These are phyloP conservation scores for Trichoderma sp. DNA, from an alignment of 2,329 filamentous ascomycete species.

Conservation along the genomic window DNA sequence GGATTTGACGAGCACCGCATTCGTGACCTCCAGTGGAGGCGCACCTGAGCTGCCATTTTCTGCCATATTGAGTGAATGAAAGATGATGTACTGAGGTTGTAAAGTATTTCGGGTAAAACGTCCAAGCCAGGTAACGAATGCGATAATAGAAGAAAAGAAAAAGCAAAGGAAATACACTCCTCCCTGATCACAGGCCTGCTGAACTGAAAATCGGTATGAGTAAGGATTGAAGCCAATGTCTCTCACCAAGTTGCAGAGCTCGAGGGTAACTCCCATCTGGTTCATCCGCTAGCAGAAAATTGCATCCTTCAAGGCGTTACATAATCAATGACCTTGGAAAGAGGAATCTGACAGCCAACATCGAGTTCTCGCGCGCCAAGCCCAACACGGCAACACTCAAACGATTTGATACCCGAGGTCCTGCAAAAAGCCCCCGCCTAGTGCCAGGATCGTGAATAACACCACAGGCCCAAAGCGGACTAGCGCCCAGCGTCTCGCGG, in stretches of 20 bases:
- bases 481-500: constrained; percentile 30
- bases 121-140: neutral
- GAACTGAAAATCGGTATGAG: neutral
- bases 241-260: constrained; percentile 12
- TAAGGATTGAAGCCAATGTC: neutral
- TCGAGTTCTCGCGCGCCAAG: too few species aligned
- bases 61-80: constrained; percentile 36
- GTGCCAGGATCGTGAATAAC: constrained; percentile 18
- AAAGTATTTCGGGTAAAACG: too few species aligned
- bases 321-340: too few species aligned
- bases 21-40: constrained; percentile 66
- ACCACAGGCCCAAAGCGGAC: constrained; percentile 22
- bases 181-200: neutral
- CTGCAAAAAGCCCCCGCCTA: constrained; percentile 1
- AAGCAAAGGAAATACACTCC: neutral
- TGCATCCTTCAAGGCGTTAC: neutral
- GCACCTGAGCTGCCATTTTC: constrained; percentile 42
- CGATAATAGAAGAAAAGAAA: neutral
- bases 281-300: neutral
- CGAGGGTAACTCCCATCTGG: neutral
- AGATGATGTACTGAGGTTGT: neutral
- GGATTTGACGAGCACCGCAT: constrained; percentile 84
- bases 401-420: too few species aligned
- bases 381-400: too few species aligned
- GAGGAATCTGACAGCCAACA: too few species aligned